Conservation (phyloP, 176 grass and related monocot species). For the Paspalum vaginatum region DNA sequence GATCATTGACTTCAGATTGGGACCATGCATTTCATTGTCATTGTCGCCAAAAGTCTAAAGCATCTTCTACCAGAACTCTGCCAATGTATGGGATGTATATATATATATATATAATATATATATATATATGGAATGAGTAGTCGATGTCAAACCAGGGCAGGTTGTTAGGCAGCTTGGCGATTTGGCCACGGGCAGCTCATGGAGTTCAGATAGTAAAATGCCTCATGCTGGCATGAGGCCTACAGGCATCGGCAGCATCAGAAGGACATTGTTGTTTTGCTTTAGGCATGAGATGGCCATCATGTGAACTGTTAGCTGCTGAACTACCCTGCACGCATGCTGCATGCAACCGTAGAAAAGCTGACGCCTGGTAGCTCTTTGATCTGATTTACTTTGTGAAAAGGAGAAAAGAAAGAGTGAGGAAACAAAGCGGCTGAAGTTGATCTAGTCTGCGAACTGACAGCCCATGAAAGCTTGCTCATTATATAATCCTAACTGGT, state of each 20-base stretch:
- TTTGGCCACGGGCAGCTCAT: conserved; percentile 44
- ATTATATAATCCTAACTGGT: conserved; percentile 21
- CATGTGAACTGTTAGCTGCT: conserved; percentile 33
- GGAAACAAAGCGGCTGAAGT: background rate
- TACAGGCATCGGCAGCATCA: conserved; percentile 6
- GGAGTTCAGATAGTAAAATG: conserved; percentile 20
- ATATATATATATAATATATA: background rate
- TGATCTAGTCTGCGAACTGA: conserved; percentile 27
- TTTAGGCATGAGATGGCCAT: conserved; percentile 50
- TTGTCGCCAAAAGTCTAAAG: conserved; percentile 22
- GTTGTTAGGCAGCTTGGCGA: conserved; percentile 30
- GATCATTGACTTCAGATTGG: conserved; percentile 10
- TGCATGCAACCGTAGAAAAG: conserved; percentile 33
- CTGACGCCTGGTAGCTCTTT: conserved; percentile 1
- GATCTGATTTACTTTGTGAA: conserved; percentile 18
- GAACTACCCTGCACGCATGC: conserved; percentile 33
- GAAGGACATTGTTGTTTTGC: background rate
- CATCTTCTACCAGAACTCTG: background rate
- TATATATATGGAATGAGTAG: background rate
- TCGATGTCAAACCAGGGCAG: conserved; percentile 6
- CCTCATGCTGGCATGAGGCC: conserved; percentile 13
- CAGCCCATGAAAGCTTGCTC: conserved; percentile 16
- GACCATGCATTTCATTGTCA: background rate
- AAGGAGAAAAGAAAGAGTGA: background rate
- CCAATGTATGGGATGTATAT: background rate